Conservation (phyloP, 2,329 filamentous ascomycete genomes). For the Dactylellina drechsleri region DNA sequence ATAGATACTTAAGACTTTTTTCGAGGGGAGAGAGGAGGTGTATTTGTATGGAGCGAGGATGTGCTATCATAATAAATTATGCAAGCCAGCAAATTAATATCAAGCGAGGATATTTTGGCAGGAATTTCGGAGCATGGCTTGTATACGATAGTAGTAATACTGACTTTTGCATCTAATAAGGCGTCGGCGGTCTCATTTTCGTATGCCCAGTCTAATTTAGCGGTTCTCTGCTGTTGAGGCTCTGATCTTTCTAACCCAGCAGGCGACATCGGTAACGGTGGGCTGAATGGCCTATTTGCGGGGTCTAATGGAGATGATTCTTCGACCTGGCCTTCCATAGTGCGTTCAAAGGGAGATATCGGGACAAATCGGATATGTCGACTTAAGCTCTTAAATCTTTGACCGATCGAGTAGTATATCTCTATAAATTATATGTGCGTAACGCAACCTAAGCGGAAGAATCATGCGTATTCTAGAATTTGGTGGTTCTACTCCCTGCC, state of each 20-base stretch:
- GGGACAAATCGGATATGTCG: too few relatives aligned
- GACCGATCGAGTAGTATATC: too few relatives aligned
- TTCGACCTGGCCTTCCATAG: too few relatives aligned
- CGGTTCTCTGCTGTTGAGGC: background rate
- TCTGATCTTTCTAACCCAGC: background rate
- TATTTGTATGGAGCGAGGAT: constrained; percentile 10
- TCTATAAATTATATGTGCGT: too few relatives aligned
- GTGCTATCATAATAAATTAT: constrained; percentile 4
- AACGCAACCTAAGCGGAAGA: too few relatives aligned
- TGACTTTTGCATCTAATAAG: background rate
- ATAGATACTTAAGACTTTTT: background rate
- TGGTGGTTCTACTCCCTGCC: too few relatives aligned
- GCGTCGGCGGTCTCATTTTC: background rate
- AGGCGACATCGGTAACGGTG: background rate
- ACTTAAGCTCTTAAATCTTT: too few relatives aligned
- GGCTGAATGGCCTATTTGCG: background rate
- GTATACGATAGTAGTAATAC: background rate
- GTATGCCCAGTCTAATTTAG: background rate
- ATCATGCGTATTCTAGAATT: too few relatives aligned
- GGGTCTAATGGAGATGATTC: background rate
- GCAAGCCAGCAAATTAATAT: too few relatives aligned
- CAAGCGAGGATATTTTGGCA: too few relatives aligned
- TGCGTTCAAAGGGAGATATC: too few relatives aligned
- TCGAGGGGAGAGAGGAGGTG: background rate
- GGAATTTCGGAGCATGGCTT: background rate